Evolutionary conservation across 345 rosid genomes (phyloP), one percentile per base, ranked within the genome.

Genomic region (Ailanthus altissimus): DNA sequence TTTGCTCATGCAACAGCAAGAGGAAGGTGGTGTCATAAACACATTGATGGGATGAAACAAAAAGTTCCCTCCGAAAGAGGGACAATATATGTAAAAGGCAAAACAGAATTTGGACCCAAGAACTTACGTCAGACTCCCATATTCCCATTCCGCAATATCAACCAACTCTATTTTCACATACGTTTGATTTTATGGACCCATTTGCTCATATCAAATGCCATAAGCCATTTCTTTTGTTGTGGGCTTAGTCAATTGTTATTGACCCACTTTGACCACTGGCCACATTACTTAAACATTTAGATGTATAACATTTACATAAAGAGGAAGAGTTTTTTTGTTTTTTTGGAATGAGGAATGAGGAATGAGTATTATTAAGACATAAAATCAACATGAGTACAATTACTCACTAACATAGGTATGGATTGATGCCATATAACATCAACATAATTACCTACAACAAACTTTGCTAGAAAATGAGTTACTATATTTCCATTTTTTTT

Each of bases 251-350:
- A 78, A 70, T 75, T 70, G 67, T 4, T 13, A 60, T 70, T 82
- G 88, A 74, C 83, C 86, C 89, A 77, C 86, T 79, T 83, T 86
- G 85, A 81, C 86, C 56, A 72, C 23, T 65, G 65, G 79, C 82
- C 73, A 72, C 16, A 62, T n/a, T n/a, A n/a, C n/a, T n/a, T n/a
- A 25, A 18, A 15, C 4, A 51, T 15, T 47, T 3, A 12, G 2
- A 23, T 59, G 38, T 45, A 16, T 42, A 6, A 16, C 25, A 64
- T 68, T 60, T 57, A 21, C 72, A 81, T 32, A 51, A 53, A n/a
- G n/a, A n/a, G n/a, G n/a, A n/a, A 32, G 38, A 32, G 38, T 32
- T 32, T 32, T 32, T 32, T 32, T 32, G 1, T 32, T 32, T 32
- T n/a, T n/a, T n/a, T n/a, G n/a, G n/a, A n/a, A n/a, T n/a, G n/a